Conservation (phyloP, 345 rosid species). For the Eucalyptus caleyi region DNA sequence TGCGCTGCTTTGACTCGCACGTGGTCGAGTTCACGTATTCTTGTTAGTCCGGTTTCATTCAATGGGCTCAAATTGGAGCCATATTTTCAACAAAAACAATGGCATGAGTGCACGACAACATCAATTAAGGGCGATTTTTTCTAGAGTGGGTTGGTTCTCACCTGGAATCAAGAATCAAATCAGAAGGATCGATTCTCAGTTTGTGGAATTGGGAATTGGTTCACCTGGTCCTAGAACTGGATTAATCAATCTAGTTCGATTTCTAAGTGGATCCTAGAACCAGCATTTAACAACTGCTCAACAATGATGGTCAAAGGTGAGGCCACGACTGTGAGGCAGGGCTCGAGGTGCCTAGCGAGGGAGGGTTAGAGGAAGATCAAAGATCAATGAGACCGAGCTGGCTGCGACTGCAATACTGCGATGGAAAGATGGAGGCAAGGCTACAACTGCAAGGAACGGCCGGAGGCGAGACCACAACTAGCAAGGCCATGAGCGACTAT, state of each 20-base stretch:
- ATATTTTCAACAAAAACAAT: not conserved
- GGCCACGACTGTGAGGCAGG: not conserved
- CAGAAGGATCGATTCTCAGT: rapidly evolving
- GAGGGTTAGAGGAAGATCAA: not conserved
- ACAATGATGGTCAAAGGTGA: not conserved
- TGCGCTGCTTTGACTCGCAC: no score
- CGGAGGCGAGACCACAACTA: not conserved
- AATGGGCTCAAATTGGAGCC: no score
- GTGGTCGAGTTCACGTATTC: no score
- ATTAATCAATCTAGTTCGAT: no score
- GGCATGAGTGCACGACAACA: not conserved
- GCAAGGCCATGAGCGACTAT: not conserved
- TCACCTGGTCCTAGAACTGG: not conserved
- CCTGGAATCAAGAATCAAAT: rapidly evolving
- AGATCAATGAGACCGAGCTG: rapidly evolving
- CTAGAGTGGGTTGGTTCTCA: not conserved
- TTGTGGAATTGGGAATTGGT: not conserved
- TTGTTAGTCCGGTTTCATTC: no score
- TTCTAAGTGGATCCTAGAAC: not conserved
- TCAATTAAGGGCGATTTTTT: not conserved
- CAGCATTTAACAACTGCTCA: not conserved
- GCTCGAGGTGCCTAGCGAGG: rapidly evolving
- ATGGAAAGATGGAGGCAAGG: not conserved
- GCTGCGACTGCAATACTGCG: rapidly evolving
- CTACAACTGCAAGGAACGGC: not conserved